A percentile compares a stretch with the other conserved stretches of the same genome.
phyloP scores from a whole-genome alignment of 495 filamentous ascomycete species.

The Penicillium manginii region DNA sequence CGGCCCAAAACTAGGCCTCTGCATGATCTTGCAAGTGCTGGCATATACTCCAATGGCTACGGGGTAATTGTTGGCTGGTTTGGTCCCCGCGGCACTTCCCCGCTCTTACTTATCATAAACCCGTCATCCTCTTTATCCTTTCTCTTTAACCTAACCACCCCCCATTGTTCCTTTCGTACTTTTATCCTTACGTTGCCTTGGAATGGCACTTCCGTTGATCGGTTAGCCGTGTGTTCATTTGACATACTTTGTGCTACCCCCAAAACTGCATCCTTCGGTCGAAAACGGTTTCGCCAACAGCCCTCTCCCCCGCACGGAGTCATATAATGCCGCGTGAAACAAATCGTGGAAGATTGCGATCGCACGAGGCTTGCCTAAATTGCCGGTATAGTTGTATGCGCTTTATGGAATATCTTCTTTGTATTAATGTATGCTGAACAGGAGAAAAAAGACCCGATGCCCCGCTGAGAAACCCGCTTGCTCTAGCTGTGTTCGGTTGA shows the following conservation, averaged over 20 bases:
- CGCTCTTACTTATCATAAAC: conserved; percentile 7
- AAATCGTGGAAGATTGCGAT: conserved; percentile 46
- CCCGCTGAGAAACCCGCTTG: conserved; percentile 51
- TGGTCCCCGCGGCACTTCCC: conserved; percentile 3
- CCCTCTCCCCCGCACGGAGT: neutral
- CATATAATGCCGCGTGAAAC: conserved; percentile 40
- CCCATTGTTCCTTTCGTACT: neutral
- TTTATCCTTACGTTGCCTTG: neutral
- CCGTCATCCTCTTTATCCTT: conserved; percentile 10
- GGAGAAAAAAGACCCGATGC: conserved; percentile 52
- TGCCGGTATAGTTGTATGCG: conserved; percentile 36
- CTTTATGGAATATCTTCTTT: neutral
- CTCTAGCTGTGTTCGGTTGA: conserved; percentile 48
- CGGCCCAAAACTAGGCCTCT: conserved; percentile 4
- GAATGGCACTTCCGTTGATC: neutral
- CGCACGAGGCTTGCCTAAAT: conserved; percentile 51
- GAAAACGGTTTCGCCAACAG: neutral
- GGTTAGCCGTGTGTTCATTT: neutral
- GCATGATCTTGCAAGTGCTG: conserved; percentile 2
- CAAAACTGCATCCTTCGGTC: neutral
- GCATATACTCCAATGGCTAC: neutral
- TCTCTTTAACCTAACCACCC: too few relatives aligned
- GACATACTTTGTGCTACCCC: neutral
- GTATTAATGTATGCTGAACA: conserved; percentile 15
- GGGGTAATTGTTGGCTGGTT: neutral